Base-by-base conservation (phyloP, 768 basidiomycete species). In the Nidula microcarpa region DNA sequence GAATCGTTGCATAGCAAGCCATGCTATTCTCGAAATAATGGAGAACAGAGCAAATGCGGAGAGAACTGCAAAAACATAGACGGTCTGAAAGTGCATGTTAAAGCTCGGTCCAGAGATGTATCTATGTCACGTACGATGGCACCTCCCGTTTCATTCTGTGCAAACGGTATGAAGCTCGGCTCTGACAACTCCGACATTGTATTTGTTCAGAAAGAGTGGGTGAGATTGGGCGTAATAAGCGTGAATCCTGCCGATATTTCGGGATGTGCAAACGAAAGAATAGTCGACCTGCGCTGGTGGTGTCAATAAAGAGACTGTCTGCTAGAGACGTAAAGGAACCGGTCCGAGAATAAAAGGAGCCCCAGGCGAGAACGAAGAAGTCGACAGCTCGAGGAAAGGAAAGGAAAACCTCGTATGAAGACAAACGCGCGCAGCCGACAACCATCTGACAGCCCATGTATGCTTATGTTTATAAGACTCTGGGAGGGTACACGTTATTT, bases 31-130 rank as follows among this genome's bases (percentile, higher is more conserved):
- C 33, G 74, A 51, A 51, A 69, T 70, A 48, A 87, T 76, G 11
- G 77, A 78, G 16, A 73, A 59, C 39, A 88, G 64, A 4, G 81
- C 83, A 34, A 81, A 52, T 16, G 80, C 66, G 7, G 85, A 84
- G 33, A 85, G 60, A 43, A 79, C 53, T 14, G 85, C 80, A 60
- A 86, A 81, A 17, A 70, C 67, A 53, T 78, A 75, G 54, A 83
- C 74, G 51, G 74, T 72, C 79, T 79, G 43, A 34, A 10, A 45
- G 33, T 7, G n/a, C 37, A 36, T 39, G 33, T 41, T 37, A 32
- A 16, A 45, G 3, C 33, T 30, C 11, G 5, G 30, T 17, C 46
- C 49, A 17, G 41, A 53, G n/a, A 46, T 10, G 36, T 33, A 33
- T 46, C 8, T 5, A 32, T 45, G 18, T 18, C 35, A 47, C 75